phyloP scores from a whole-genome alignment of 2,329 filamentous ascomycete genomes.

The Fusarium luffae region DNA sequence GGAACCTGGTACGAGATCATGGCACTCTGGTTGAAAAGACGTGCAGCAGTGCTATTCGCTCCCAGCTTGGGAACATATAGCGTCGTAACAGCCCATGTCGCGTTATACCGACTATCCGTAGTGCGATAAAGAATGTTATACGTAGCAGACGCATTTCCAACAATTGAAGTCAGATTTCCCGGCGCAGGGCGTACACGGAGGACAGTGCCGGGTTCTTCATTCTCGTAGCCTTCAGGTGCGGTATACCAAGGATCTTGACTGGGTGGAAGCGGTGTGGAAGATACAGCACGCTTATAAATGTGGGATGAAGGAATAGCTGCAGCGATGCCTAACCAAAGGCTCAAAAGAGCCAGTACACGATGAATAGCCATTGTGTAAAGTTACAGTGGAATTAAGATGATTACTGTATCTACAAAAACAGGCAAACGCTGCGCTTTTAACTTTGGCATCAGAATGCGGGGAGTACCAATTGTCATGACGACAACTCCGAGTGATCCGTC shows the following conservation, averaged over 20 bases:
- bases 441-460: not conserved
- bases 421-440: not conserved
- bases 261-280: constrained; percentile 25
- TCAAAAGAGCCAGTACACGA: constrained; percentile 22
- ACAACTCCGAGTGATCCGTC: constrained; percentile 17
- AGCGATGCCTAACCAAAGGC: constrained; percentile 31
- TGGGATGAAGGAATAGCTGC: constrained; percentile 1
- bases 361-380: constrained; percentile 23
- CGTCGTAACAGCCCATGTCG: constrained; percentile 42
- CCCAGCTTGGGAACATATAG: constrained; percentile 36
- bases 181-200: constrained; percentile 40
- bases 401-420: not conserved
- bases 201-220: constrained; percentile 36
- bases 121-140: constrained; percentile 45
- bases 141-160: constrained; percentile 31
- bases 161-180: constrained; percentile 37
- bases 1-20: constrained; percentile 41
- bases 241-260: constrained; percentile 44
- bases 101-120: constrained; percentile 41
- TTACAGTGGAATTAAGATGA: not conserved
- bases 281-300: constrained; percentile 6
- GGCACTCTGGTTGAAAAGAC: constrained; percentile 28
- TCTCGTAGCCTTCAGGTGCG: constrained; percentile 35
- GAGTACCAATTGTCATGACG: not conserved
- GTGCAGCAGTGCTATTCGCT: constrained; percentile 18